Evolutionary conservation across 1,284 basidiomycete species (phyloP), one percentile per base, ranked within the genome.

Genomic region (Puccinia hordei): DNA sequence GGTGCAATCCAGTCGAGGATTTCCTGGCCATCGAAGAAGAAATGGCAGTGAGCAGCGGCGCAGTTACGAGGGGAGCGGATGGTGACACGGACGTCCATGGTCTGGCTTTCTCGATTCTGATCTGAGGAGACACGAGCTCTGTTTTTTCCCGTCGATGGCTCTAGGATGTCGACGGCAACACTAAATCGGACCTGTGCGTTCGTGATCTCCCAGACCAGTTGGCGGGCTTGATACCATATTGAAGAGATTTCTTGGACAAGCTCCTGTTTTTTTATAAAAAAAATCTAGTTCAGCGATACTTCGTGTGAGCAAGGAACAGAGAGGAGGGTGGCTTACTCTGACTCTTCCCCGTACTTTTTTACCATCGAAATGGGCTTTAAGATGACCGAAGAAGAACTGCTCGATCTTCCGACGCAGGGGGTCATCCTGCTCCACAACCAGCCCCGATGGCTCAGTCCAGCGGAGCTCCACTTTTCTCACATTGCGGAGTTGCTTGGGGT

Each of bases 11-110:
- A 63, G 30, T 80, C 77, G 5, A 73, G 46, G 30, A 80, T 46
- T 38, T 80, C 77, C 57, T 80, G 51, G 71, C 77, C 77, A 33
- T 30, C 53, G 22, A 80, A 59, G 65, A 68, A 46, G 57, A 80
- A 80, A 19, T 63, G 61, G 22, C 61, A 63, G 13, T 51, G 24
- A 49, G 68, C 77, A 10, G 27, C 55, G 2, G 71, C 68, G 13
- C 35, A 44, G 41, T 24, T 44, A 13, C 17, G 24, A 13, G 27
- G 35, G 1, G 66, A 53, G 12, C 55, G 33, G 15, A 80, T 44
- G 10, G 33, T 72, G 13, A 63, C 68, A 12, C 59, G 38, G 24
- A 80, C 55, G 22, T 63, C 46, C 68, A 80, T 72, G 55, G 30
- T 71, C 9, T 22, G 24, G 17, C 19, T 19, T 55, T 30, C 61